Evolutionary conservation across 2,329 filamentous ascomycete genomes (phyloP).

Genomic region (Arthrinium puccinioides): DNA sequence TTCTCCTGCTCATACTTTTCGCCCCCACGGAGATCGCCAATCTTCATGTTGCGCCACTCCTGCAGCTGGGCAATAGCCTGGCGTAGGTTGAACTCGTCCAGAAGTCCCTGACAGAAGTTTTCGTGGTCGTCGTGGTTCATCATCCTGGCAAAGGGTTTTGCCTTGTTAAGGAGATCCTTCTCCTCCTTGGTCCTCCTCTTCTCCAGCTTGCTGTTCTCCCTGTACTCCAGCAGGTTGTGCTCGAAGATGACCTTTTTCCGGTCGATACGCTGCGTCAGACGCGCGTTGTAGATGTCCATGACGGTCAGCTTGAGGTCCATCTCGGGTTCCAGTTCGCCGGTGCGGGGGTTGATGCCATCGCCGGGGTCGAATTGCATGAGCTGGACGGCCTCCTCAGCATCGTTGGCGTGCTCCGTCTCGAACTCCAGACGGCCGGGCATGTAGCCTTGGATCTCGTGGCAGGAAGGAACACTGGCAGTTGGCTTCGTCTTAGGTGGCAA

Average conservation of each 20-base stretch:
- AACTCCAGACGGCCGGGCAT: conserved; percentile 98
- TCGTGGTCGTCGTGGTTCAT: conserved; percentile 94
- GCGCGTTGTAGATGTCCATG: conserved; percentile 96
- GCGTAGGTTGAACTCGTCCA: conserved; percentile 86
- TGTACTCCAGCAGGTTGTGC: conserved; percentile 86
- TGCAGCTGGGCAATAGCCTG: conserved; percentile 86
- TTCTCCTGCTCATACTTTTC: conserved; percentile 94
- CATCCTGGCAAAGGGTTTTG: conserved; percentile 92
- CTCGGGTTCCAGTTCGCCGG: conserved; percentile 84
- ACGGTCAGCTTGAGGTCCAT: conserved; percentile 97
- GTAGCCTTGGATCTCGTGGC: conserved; percentile 96
- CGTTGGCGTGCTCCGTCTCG: conserved; percentile 95
- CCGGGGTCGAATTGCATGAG: conserved; percentile 98
- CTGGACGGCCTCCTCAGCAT: conserved; percentile 95
- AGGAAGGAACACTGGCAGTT: conserved; percentile 88
- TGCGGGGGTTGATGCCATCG: conserved; percentile 77
- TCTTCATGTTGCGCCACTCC: conserved; percentile 82
- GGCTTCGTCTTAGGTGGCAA: conserved; percentile 91
- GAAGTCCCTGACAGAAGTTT: conserved; percentile 72
- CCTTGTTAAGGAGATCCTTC: conserved; percentile 80
- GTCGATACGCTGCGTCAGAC: conserved; percentile 83
- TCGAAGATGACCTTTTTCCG: conserved; percentile 96
- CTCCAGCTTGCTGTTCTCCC: conserved; percentile 80
- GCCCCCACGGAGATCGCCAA: conserved; percentile 76
- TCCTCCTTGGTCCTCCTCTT: conserved; percentile 97